phyloP scores from a whole-genome alignment of 1,139 yeast genomes.

The Sugiyamaella neomexicana region DNA sequence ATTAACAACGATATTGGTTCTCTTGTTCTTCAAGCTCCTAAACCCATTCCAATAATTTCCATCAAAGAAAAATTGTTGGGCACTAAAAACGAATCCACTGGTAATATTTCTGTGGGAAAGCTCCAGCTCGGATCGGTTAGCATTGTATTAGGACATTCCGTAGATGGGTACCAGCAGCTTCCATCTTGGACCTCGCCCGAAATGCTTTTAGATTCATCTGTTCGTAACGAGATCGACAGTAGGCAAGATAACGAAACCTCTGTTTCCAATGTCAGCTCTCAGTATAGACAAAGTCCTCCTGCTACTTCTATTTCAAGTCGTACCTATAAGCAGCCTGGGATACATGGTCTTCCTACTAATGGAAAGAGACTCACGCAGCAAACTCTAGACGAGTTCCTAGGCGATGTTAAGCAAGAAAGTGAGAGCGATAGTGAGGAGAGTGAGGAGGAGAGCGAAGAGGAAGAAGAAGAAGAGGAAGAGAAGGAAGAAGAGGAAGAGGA shows the following conservation, averaged over 20 bases:
- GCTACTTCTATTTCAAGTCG: conserved; percentile 22
- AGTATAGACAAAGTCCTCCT: conserved; percentile 17
- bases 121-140: conserved; percentile 39
- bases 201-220: conserved; percentile 33
- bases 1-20: conserved; percentile 56
- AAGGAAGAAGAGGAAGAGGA: conserved; percentile 35
- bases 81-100: not conserved
- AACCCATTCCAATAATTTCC: conserved; percentile 49
- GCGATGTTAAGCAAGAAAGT: conserved; percentile 46
- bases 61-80: conserved; percentile 24
- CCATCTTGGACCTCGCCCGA: conserved; percentile 38
- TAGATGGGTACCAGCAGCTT: conserved; percentile 36
- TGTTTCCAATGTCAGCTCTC: conserved; percentile 11
- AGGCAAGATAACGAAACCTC: conserved; percentile 16
- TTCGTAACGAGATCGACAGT: conserved; percentile 34
- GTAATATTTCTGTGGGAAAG: conserved; percentile 25
- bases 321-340: conserved; percentile 1
- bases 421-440: conserved; percentile 31
- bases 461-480: conserved; percentile 31
- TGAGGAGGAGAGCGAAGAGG: conserved; percentile 26
- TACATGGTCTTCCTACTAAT: conserved; percentile 26
- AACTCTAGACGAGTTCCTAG: conserved; percentile 83
- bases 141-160: conserved; percentile 37
- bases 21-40: conserved; percentile 78
- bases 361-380: conserved; percentile 55